A percentile compares a stretch with the other conserved stretches of the same genome.
Evolutionary conservation across 345 rosid genomes (phyloP).

Genomic region (Populus ilicifolia): DNA sequence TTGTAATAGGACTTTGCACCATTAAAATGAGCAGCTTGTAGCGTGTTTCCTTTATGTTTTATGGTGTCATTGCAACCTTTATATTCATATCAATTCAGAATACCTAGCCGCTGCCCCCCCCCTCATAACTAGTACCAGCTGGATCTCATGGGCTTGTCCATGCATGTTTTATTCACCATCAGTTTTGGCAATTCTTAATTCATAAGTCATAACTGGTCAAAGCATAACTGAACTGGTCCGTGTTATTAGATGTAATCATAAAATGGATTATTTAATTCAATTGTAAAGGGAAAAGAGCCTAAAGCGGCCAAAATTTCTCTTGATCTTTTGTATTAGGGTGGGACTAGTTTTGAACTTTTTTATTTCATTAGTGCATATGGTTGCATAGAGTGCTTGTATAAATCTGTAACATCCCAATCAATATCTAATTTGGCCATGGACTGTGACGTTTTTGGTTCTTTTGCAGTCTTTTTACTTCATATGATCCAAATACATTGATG

Average conservation of each 20-base stretch:
- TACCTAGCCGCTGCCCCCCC: background rate
- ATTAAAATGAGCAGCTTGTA: background rate
- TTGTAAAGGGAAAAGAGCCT: background rate
- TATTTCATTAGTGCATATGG: background rate
- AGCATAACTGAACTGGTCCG: background rate
- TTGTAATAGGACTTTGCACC: background rate
- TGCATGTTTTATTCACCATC: background rate
- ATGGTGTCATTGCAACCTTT: background rate
- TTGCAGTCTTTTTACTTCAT: conserved; percentile 82
- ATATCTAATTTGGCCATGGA: background rate
- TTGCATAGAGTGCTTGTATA: background rate
- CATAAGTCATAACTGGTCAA: background rate
- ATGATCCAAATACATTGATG: conserved; percentile 67
- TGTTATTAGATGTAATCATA: background rate
- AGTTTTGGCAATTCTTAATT: background rate
- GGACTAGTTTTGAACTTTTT: background rate
- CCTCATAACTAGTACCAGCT: background rate
- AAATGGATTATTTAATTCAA: background rate
- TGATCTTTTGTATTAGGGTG: no score
- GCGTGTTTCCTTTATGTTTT: background rate
- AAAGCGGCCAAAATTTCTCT: background rate
- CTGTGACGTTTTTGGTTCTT: background rate
- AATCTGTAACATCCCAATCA: background rate
- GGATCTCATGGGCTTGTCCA: background rate
- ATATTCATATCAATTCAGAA: background rate